phyloP scores from a whole-genome alignment of 1,139 yeast species.

The Scheffersomyces insectosa region DNA sequence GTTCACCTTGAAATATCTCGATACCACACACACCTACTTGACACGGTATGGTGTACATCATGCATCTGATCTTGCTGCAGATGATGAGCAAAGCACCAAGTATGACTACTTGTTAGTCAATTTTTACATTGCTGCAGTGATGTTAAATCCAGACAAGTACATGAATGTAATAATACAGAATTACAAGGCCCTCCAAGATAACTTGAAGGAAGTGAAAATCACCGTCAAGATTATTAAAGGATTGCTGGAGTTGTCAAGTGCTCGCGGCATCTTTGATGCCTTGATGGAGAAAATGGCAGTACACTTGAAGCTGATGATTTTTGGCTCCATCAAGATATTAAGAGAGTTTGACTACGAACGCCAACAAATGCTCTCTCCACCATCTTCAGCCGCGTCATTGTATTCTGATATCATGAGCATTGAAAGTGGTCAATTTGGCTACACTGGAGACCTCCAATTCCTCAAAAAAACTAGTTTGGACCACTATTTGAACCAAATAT shows the following conservation, averaged over 20 bases:
- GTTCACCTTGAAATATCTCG: slow-evolving; percentile 43
- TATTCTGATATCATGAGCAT: slow-evolving; percentile 11
- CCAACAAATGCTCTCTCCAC: slow-evolving; percentile 1
- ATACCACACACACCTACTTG: slow-evolving; percentile 34
- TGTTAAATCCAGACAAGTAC: slow-evolving; percentile 40
- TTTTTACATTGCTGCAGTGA: slow-evolving; percentile 43
- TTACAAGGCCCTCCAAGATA: slow-evolving; percentile 28
- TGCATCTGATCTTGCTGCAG: slow-evolving; percentile 7
- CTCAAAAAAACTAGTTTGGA: neutral
- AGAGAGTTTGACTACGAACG: slow-evolving; percentile 19
- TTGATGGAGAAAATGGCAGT: slow-evolving; percentile 24
- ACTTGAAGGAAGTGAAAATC: slow-evolving; percentile 30
- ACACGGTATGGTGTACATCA: slow-evolving; percentile 7
- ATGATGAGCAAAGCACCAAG: slow-evolving; percentile 5
- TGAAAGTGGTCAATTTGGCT: slow-evolving; percentile 2
- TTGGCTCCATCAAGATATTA: slow-evolving; percentile 31
- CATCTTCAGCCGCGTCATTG: slow-evolving; percentile 10
- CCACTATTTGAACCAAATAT: neutral
- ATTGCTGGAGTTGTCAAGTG: slow-evolving; percentile 31
- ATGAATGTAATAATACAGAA: slow-evolving; percentile 23
- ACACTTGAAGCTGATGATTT: slow-evolving; percentile 30
- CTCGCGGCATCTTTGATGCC: slow-evolving; percentile 20
- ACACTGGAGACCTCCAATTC: neutral
- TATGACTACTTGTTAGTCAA: slow-evolving; percentile 35
- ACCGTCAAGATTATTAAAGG: slow-evolving; percentile 42